Evolutionary conservation across 1,284 basidiomycete species (phyloP).

Genomic region (Phylloporus sp.): DNA sequence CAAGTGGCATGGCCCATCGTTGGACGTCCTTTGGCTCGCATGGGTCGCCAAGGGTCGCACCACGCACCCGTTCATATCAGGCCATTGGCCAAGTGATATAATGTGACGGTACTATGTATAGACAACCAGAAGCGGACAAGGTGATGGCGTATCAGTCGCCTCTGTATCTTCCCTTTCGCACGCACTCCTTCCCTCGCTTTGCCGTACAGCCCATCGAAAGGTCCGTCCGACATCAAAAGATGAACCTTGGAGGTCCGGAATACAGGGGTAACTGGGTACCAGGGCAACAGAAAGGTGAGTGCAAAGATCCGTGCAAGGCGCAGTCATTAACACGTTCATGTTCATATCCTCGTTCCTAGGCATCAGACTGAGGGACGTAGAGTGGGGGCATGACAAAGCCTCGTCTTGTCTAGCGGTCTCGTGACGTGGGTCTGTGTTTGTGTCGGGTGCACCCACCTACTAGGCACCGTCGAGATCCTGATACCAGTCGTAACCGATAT

Average conservation of each 20-base stretch:
- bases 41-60: background rate
- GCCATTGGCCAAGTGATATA: background rate
- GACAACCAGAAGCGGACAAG: constrained; percentile 1
- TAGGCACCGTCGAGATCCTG: constrained; percentile 20
- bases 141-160: constrained; percentile 4
- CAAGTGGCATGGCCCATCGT: background rate
- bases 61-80: background rate
- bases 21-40: background rate
- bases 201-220: background rate
- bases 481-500: constrained; percentile 20
- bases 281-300: background rate
- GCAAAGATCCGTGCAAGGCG: constrained; percentile 3
- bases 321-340: background rate
- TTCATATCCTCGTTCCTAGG: background rate
- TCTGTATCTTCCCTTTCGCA: background rate
- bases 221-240: background rate
- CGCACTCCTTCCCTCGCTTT: background rate
- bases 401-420: background rate
- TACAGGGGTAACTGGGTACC: background rate
- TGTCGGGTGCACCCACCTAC: background rate
- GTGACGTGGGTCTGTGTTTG: background rate
- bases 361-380: constrained; percentile 1
- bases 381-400: background rate
- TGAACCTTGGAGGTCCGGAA: background rate
- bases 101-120: background rate